Evolutionary conservation across 495 filamentous ascomycete species (phyloP), one percentile per base, ranked within the genome.

Genomic region (Aspergillus mulundensis): DNA sequence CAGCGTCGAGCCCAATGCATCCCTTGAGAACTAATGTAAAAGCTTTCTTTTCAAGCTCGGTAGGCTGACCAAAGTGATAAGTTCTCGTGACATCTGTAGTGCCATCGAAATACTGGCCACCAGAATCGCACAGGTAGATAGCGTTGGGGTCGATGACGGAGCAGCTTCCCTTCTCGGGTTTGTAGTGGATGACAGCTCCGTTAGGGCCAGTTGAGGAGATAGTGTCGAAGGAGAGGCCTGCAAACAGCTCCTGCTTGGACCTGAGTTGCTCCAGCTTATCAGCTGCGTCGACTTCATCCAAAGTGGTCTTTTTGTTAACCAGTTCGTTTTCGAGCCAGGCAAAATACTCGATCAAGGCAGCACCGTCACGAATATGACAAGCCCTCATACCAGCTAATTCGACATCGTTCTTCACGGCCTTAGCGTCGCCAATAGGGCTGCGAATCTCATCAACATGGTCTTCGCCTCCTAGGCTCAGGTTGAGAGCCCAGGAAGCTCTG

Each of bases 11-110:
- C 3, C 86, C 91, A 63, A 97, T 94, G 62, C 95, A 83, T n/a
- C 95, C 95, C 73, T 97, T 97, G 16, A 99, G 78, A 0, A 97
- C 95, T 12, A 99, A 79, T 11, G 95, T 99, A 69, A 96, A 97
- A 7, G 95, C 86, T 68, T 90, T 90, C 61, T 82, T 88, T 70
- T 99, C 91, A 63, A 90, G 86, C 14, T 85, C 84, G 1, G 87
- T 91, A 8, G 95, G 95, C 16, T 85, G 76, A 25, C 90, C 87
- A 66, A 97, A 97, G 61, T 99, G 95, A 39, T 96, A 77, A 0
- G 95, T 99, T 14, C 95, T 81, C 5, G 95, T 99, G 5, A 90
- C 93, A 67, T 99, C 95, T 0, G 95, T 99, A 1, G 95, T 99
- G 49, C 95, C 95, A 71, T 99, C 95, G 12, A 87, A 77, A 60